These are phyloP conservation scores for Talaromyces piceae DNA, from an alignment of 2,329 filamentous ascomycete species.

Conservation along the genomic window DNA sequence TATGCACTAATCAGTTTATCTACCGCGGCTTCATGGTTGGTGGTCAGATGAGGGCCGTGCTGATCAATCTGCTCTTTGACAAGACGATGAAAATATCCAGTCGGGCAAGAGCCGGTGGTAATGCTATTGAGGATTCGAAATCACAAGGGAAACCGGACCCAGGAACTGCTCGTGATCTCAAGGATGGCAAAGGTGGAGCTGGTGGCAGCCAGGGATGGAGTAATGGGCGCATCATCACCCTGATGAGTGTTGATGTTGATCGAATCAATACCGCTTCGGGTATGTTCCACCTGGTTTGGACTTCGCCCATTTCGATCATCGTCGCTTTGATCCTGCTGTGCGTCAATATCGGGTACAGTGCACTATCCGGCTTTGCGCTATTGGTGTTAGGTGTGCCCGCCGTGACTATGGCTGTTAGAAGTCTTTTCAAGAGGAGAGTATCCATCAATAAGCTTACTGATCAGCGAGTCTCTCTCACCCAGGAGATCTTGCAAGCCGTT, in stretches of 20 bases:
- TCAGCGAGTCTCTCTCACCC: conserved; percentile 80
- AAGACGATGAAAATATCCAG: conserved; percentile 87
- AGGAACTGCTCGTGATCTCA: conserved; percentile 32
- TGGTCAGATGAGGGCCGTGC: conserved; percentile 68
- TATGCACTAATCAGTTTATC: conserved; percentile 83
- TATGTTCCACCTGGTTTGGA: conserved; percentile 89
- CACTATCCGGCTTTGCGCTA: conserved; percentile 77
- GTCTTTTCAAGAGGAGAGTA: conserved; percentile 65
- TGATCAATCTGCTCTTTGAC: conserved; percentile 84
- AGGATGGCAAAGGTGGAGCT: conserved; percentile 29
- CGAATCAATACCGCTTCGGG: conserved; percentile 82
- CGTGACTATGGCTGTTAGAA: conserved; percentile 68
- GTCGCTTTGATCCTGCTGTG: conserved; percentile 73
- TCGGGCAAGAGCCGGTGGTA: conserved; percentile 76
- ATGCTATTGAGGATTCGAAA: conserved; percentile 38
- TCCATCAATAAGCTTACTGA: conserved; percentile 91
- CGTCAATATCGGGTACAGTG: conserved; percentile 84
- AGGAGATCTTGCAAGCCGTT: conserved; percentile 85
- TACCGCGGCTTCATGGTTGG: conserved; percentile 89
- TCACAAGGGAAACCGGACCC: conserved; percentile 29
- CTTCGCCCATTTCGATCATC: conserved; percentile 68
- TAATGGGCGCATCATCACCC: conserved; percentile 82
- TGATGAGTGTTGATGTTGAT: conserved; percentile 95
- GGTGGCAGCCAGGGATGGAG: conserved; percentile 78
- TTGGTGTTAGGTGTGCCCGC: conserved; percentile 71